Conservation (phyloP, 257 asterid genomes). For the Ehretia macrophylla region DNA sequence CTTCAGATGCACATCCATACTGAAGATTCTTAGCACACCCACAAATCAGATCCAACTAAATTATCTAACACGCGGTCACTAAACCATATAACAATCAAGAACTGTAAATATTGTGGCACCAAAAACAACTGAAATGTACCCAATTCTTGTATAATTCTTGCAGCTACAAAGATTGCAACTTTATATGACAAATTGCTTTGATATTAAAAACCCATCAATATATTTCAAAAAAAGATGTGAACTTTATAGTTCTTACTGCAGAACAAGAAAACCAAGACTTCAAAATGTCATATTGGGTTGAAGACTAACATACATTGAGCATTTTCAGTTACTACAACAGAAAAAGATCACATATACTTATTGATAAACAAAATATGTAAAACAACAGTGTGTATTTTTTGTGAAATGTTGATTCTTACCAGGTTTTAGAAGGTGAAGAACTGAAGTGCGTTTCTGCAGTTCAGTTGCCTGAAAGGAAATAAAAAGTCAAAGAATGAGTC, state of each 20-base stretch:
- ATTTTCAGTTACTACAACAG: background rate
- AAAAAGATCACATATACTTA: background rate
- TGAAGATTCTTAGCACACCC: background rate
- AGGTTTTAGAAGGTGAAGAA: background rate
- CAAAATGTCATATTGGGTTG: too few species aligned
- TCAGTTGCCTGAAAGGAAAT: background rate
- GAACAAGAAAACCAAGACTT: background rate
- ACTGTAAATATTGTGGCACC: background rate
- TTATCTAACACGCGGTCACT: background rate
- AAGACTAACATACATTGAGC: background rate
- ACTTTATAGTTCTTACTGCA: background rate
- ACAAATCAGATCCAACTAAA: conserved; percentile 15
- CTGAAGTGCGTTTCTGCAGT: background rate
- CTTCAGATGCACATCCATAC: conserved; percentile 50
- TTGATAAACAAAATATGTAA: background rate
- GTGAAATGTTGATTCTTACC: background rate
- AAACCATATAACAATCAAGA: background rate
- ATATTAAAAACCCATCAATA: conserved; percentile 2
- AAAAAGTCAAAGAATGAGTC: background rate
- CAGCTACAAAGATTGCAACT: background rate
- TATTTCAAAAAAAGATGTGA: background rate
- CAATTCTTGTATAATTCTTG: background rate
- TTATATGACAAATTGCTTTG: background rate
- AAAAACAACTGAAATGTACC: background rate
- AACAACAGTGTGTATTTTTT: background rate